phyloP scores from a whole-genome alignment of 2,329 filamentous ascomycete genomes.

The Fusarium virguliforme region DNA sequence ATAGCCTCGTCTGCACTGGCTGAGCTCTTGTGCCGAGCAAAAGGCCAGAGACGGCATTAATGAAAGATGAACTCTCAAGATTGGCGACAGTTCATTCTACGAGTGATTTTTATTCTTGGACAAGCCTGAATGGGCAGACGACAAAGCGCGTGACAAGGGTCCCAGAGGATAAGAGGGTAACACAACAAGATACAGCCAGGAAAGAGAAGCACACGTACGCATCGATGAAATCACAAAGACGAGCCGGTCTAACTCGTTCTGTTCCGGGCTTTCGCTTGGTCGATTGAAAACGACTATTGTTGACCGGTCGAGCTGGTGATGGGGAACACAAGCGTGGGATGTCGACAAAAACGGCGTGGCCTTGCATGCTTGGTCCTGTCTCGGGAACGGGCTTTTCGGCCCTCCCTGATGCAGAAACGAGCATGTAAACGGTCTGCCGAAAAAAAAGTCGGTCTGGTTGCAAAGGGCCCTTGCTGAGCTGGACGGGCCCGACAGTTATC shows the following conservation, averaged over 20 bases:
- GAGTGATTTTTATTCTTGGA: slow-evolving; percentile 12
- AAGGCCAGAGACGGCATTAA: slow-evolving; percentile 29
- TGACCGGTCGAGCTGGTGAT: slow-evolving; percentile 43
- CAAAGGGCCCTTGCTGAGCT: slow-evolving; percentile 14
- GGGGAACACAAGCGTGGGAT: slow-evolving; percentile 39
- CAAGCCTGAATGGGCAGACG: slow-evolving; percentile 19
- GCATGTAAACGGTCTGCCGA: slow-evolving; percentile 19
- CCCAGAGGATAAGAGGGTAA: slow-evolving; percentile 37
- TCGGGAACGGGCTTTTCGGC: slow-evolving; percentile 22
- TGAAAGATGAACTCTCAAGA: slow-evolving; percentile 15
- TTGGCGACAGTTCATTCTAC: slow-evolving; percentile 11
- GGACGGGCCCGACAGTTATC: slow-evolving; percentile 30
- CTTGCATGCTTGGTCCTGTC: slow-evolving; percentile 33
- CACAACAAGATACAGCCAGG: slow-evolving; percentile 36
- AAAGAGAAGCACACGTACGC: slow-evolving; percentile 22
- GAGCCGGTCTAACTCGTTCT: slow-evolving; percentile 5
- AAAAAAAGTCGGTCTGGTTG: slow-evolving; percentile 35
- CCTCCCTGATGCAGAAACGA: slow-evolving; percentile 26
- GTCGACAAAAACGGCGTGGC: slow-evolving; percentile 29
- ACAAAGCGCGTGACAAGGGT: slow-evolving; percentile 28
- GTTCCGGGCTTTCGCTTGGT: slow-evolving; percentile 23
- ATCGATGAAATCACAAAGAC: slow-evolving; percentile 26
- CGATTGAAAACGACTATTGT: slow-evolving; percentile 20
- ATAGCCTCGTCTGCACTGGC: slow-evolving; percentile 15
- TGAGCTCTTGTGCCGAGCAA: slow-evolving; percentile 31